phyloP scores from a whole-genome alignment of 1,139 yeast species.

The Zygoascus meyerae region DNA sequence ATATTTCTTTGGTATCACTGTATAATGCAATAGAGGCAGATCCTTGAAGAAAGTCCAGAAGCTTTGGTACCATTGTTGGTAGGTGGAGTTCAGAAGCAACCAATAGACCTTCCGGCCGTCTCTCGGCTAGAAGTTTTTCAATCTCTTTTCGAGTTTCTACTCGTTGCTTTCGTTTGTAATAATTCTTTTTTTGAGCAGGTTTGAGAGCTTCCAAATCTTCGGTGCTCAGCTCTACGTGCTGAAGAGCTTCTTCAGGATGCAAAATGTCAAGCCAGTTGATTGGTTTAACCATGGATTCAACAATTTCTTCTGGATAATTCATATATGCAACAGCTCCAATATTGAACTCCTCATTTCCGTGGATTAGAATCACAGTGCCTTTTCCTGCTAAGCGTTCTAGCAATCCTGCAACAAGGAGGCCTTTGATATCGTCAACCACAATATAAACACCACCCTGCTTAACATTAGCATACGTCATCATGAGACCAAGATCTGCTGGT shows the following conservation, averaged over 20 bases:
- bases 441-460: constrained; percentile 86
- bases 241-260: constrained; percentile 63
- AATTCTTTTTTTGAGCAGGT: constrained; percentile 58
- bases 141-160: constrained; percentile 41
- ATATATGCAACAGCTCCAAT: constrained; percentile 63
- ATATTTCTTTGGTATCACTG: constrained; percentile 70
- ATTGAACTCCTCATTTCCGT: constrained; percentile 92
- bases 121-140: constrained; percentile 48
- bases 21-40: constrained; percentile 82
- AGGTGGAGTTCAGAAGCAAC: constrained; percentile 69
- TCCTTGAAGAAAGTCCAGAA: constrained; percentile 70
- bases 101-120: constrained; percentile 71
- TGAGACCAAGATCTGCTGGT: constrained; percentile 71
- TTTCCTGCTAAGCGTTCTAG: constrained; percentile 84
- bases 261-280: constrained; percentile 74
- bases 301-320: constrained; percentile 46
- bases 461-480: constrained; percentile 72
- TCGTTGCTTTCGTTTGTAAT: constrained; percentile 57
- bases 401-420: constrained; percentile 73
- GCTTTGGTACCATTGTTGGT: constrained; percentile 54
- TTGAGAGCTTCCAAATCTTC: constrained; percentile 54
- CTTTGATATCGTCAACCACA: constrained; percentile 88
- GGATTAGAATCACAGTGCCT: constrained; percentile 71
- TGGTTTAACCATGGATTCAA: constrained; percentile 54
- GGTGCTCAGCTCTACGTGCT: constrained; percentile 39